phyloP scores from a whole-genome alignment of 257 asterid genomes.

The Solanum infundibuliforme region DNA sequence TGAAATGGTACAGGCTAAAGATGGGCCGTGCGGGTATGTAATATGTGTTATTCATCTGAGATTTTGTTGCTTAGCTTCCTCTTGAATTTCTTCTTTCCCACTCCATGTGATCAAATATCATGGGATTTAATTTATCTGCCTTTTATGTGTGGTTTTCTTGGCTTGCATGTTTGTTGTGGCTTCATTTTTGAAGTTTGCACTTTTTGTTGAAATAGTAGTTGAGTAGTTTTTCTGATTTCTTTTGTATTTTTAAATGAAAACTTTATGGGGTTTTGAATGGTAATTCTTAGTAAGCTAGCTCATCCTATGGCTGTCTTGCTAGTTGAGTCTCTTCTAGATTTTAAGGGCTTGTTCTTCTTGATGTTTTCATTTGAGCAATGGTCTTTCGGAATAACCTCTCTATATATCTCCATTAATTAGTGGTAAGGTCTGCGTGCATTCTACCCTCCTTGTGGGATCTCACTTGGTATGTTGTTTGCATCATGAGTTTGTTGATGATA shows the following conservation, averaged over 20 bases:
- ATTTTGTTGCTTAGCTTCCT: neutral
- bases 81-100: neutral
- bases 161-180: too few species aligned
- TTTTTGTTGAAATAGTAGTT: too few species aligned
- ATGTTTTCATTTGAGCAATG: neutral
- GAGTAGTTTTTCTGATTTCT: too few species aligned
- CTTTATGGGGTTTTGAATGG: neutral
- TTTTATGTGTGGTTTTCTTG: neutral
- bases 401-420: too few species aligned
- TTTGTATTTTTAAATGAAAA: too few species aligned
- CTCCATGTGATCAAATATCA: too few species aligned
- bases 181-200: too few species aligned
- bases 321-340: neutral
- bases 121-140: neutral
- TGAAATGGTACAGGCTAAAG: conserved; percentile 41
- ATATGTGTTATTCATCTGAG: neutral
- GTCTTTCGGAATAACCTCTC: neutral
- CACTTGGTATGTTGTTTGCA: too few species aligned
- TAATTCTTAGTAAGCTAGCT: neutral
- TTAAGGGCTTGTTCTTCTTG: neutral
- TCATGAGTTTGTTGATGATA: too few species aligned
- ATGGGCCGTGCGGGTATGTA: conserved; percentile 73
- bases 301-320: neutral
- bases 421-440: neutral
- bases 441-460: too few species aligned